Conservation (phyloP, 1,284 basidiomycete genomes). For the Puccinia brachypodii region DNA sequence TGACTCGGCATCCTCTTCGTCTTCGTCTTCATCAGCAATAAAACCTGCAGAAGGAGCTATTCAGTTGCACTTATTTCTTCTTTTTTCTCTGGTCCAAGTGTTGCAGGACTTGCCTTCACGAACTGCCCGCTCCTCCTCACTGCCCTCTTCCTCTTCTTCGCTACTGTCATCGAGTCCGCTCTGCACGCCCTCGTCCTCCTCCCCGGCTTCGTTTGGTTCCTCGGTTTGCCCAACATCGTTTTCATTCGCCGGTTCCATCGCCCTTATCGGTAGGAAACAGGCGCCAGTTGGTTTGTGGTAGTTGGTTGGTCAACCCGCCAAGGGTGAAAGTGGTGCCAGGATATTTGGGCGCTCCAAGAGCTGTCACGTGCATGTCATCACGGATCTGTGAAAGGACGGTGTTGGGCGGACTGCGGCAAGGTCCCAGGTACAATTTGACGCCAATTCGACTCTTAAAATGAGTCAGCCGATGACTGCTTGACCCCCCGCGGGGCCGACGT, state of each 20-base stretch:
- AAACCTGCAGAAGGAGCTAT: neutral
- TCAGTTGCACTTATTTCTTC: neutral
- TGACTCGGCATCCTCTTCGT: constrained; percentile 41
- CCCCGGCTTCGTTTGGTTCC: constrained; percentile 1
- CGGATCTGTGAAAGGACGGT: too few species aligned
- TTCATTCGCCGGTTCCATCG: neutral
- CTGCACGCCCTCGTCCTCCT: constrained; percentile 29
- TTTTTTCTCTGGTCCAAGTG: neutral
- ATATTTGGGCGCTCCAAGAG: neutral
- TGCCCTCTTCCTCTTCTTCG: constrained; percentile 48
- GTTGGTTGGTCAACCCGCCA: neutral
- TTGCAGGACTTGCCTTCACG: constrained; percentile 46
- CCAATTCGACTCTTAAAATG: too few species aligned
- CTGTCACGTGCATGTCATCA: too few species aligned
- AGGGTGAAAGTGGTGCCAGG: neutral
- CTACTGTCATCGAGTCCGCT: constrained; percentile 45
- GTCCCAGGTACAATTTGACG: too few species aligned
- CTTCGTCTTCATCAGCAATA: constrained; percentile 48
- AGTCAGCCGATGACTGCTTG: too few species aligned
- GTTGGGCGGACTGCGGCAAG: too few species aligned
- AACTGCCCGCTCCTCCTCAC: constrained; percentile 48
- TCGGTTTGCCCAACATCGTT: neutral
- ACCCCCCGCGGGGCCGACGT: too few species aligned
- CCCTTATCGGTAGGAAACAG: neutral
- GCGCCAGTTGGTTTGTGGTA: neutral